Base-by-base conservation (phyloP, 129 eudicot species). In the Pulicaria dysenterica region DNA sequence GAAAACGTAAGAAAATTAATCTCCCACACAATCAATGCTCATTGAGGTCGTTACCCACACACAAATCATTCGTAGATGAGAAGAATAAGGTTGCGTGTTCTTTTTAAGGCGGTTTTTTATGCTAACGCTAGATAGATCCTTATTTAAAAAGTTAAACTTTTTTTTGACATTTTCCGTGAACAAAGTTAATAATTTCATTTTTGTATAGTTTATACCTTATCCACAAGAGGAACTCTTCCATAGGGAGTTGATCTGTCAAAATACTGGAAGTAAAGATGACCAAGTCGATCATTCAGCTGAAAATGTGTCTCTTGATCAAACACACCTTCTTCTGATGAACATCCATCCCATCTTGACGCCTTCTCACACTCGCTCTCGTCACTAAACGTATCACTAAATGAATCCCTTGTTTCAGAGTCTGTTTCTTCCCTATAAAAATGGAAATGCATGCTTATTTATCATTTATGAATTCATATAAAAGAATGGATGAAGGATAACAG, bases 341-440 rank as follows among this genome's bases (percentile, higher is more conserved):
- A 86, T 15, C 94, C 97, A 61, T 91, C 97, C 96, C 96, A 92
- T 54, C 89, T 83, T 43, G 93, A 92, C 53, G 77, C 81, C 85
- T 91, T 91, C 68, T 91, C 97, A 62, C 93, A 78, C 80, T 92
- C 97, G 16, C 96, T 92, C 82, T 92, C 97, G 3, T 92, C 97
- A 37, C 97, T 92, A 60, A 82, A 79, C 9, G 97, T 86, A 67
- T 92, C 97, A 51, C 96, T 89, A 55, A 63, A 86, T 15, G 96
- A 92, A 80, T 92, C 96, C 89, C 96, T 89, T 11, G 89, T 89
- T 64, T 88, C 97, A 14, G 89, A 85, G 44, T 92, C 97, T 2
- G 84, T 82, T 56, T 92, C 96, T 67, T 92, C 91, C 77, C 97
- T 92, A 48, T 45, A 15, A 46, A 70, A 43, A 65, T 3, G 7